These are phyloP conservation scores for Actinomortierella ambigua DNA, from an alignment of 371 early-diverging fungal genomes.

Conservation along the genomic window DNA sequence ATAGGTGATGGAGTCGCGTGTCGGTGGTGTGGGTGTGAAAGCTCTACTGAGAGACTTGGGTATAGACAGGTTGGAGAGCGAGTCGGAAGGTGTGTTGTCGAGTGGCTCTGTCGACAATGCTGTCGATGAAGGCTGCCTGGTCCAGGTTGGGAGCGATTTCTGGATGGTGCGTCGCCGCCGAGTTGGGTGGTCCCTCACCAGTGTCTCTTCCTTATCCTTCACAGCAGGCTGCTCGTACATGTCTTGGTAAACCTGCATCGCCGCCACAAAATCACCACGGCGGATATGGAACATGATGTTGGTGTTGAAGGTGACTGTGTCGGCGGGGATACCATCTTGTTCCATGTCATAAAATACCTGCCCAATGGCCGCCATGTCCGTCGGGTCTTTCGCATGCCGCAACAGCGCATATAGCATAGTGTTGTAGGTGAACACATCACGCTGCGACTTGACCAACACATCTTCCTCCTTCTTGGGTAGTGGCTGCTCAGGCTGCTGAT, in stretches of 20 bases:
- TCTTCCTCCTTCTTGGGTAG: neutral
- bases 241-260: conserved; percentile 32
- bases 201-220: neutral
- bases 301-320: conserved; percentile 45
- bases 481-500: neutral
- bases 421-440: conserved; percentile 45
- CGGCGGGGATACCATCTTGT: conserved; percentile 31
- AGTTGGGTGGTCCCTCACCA: neutral
- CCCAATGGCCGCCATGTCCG: conserved; percentile 37
- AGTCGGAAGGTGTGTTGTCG: neutral
- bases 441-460: conserved; percentile 8
- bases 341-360: conserved; percentile 46
- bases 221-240: conserved; percentile 10
- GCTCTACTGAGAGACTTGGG: neutral
- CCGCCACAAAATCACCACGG: conserved; percentile 26
- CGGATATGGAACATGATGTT: conserved; percentile 41
- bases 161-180: neutral
- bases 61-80: neutral
- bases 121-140: neutral
- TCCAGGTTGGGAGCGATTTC: neutral
- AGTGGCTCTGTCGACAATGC: conserved; percentile 2
- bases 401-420: conserved; percentile 44
- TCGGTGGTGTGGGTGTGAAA: conserved; percentile 6
- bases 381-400: conserved; percentile 35
- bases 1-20: conserved; percentile 25